phyloP scores from a whole-genome alignment of 2,329 filamentous ascomycete genomes.

The Aspergillus carbonarius region DNA sequence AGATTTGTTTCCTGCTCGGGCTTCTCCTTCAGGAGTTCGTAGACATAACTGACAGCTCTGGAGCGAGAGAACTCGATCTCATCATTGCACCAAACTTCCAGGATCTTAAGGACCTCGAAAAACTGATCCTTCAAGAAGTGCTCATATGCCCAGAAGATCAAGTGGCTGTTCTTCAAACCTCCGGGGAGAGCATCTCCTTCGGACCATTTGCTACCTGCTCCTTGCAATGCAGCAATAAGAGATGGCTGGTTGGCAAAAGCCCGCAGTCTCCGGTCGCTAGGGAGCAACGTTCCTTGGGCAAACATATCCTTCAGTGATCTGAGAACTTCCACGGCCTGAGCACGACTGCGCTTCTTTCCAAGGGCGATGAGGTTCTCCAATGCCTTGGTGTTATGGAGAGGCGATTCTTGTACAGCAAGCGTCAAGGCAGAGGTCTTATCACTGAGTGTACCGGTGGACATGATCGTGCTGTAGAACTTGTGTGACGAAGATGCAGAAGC shows the following conservation, averaged over 20 bases:
- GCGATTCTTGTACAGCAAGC: slow-evolving; percentile 91
- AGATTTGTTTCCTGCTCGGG: slow-evolving; percentile 96
- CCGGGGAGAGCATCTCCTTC: slow-evolving; percentile 69
- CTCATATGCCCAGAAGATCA: slow-evolving; percentile 88
- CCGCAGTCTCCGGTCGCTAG: slow-evolving; percentile 75
- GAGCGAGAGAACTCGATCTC: slow-evolving; percentile 92
- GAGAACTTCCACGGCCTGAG: slow-evolving; percentile 88
- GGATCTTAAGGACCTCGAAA: slow-evolving; percentile 86
- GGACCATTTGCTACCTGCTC: slow-evolving; percentile 63
- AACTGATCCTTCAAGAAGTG: slow-evolving; percentile 94
- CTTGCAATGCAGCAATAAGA: slow-evolving; percentile 69
- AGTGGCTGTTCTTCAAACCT: slow-evolving; percentile 69
- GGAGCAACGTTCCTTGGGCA: slow-evolving; percentile 81
- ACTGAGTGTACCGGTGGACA: slow-evolving; percentile 91
- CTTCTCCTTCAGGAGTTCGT: slow-evolving; percentile 87
- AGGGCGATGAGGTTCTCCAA: slow-evolving; percentile 80
- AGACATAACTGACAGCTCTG: slow-evolving; percentile 86
- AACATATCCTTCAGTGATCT: slow-evolving; percentile 92
- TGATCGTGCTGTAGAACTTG: slow-evolving; percentile 96
- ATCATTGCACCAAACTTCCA: slow-evolving; percentile 91
- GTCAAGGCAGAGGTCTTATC: slow-evolving; percentile 97
- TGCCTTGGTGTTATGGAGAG: slow-evolving; percentile 85
- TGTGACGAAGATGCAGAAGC: slow-evolving; percentile 80
- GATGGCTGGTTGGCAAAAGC: slow-evolving; percentile 77
- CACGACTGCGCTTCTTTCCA: slow-evolving; percentile 90